Evolutionary conservation across 2,329 filamentous ascomycete species (phyloP).

Genomic region (Fusarium pseudoanthophilum): DNA sequence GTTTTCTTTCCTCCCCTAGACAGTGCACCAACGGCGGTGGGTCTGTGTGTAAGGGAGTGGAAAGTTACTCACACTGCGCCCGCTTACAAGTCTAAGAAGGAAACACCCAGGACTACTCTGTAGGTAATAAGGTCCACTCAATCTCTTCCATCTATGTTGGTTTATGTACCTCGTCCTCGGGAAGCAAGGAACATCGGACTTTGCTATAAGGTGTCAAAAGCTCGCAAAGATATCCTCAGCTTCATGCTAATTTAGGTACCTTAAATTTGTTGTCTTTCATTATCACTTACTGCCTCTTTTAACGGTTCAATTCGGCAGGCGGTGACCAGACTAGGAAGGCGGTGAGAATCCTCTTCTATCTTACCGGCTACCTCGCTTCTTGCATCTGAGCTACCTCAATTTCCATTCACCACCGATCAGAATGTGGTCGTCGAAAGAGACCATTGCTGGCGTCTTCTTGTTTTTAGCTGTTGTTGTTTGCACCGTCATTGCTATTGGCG

Average conservation of each 20-base stretch:
- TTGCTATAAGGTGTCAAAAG: neutral
- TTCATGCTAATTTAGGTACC: neutral
- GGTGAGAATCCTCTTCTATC: neutral
- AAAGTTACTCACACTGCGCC: neutral
- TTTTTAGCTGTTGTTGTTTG: constrained; percentile 65
- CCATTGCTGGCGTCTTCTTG: constrained; percentile 59
- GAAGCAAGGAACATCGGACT: neutral
- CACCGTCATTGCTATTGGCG: constrained; percentile 66
- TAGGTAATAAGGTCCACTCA: neutral
- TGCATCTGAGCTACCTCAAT: neutral
- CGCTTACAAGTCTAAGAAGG: neutral
- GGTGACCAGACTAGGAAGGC: neutral
- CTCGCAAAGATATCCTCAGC: neutral
- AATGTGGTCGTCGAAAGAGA: constrained; percentile 49
- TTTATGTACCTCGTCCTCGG: neutral
- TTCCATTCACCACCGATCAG: neutral
- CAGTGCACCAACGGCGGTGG: neutral
- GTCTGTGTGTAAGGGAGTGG: neutral
- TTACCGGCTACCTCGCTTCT: neutral
- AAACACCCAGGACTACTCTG: too few species aligned
- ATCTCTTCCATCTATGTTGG: neutral
- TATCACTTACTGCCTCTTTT: neutral
- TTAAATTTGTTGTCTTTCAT: neutral
- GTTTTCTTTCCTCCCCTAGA: too few species aligned
- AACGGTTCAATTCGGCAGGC: neutral